Conservation (phyloP, 176 grass and related monocot species). For the Oropetium thomaeum region DNA sequence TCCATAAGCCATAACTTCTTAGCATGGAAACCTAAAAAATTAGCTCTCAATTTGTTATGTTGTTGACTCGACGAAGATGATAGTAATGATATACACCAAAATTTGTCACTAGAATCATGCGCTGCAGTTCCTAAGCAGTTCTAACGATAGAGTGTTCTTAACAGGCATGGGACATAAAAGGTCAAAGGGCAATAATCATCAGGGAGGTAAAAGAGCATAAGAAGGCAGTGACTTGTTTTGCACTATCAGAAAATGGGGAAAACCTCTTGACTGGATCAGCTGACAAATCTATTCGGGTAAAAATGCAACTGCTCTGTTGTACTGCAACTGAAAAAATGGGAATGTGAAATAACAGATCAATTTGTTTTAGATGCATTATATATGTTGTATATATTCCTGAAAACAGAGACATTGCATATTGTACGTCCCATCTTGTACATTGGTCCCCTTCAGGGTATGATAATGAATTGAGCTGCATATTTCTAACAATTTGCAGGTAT, state of each 20-base stretch:
- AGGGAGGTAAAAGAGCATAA: conserved; percentile 88
- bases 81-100: conserved; percentile 3
- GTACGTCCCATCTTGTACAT: neutral
- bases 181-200: conserved; percentile 70
- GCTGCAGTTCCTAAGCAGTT: neutral
- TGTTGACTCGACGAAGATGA: neutral
- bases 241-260: conserved; percentile 68
- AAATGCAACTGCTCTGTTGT: conserved; percentile 12
- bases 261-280: conserved; percentile 81
- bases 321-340: neutral
- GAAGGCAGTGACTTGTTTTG: conserved; percentile 74
- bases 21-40: conserved; percentile 25
- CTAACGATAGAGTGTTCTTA: conserved; percentile 1
- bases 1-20: conserved; percentile 20
- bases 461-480: neutral
- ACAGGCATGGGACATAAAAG: conserved; percentile 96
- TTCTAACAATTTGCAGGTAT: conserved; percentile 48
- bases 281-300: conserved; percentile 95
- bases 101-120: conserved; percentile 4
- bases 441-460: neutral
- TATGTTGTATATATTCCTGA: neutral
- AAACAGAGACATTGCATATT: neutral
- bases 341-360: conserved; percentile 2
- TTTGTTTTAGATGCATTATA: neutral
- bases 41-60: conserved; percentile 1